Evolutionary conservation across 2,329 filamentous ascomycete genomes (phyloP).

Genomic region (Neocatenulostroma microsporum): DNA sequence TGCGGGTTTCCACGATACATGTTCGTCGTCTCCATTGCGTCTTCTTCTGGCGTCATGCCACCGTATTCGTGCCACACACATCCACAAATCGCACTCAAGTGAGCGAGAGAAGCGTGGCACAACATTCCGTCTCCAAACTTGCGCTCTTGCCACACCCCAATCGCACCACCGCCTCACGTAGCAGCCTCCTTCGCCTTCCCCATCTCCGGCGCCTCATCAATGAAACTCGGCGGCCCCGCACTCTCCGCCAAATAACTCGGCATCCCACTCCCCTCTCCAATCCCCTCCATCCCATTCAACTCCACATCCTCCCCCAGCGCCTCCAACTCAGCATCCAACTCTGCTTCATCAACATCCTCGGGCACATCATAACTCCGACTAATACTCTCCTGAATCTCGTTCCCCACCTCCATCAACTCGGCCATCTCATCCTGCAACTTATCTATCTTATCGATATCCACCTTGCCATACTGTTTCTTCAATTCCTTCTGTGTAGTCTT

Average conservation of each 20-base stretch:
- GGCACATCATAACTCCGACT: constrained; percentile 87
- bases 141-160: too few species aligned
- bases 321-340: constrained; percentile 93
- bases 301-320: constrained; percentile 91
- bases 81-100: too few species aligned
- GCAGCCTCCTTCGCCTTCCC: constrained; percentile 26
- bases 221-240: constrained; percentile 70
- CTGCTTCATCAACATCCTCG: constrained; percentile 93
- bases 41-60: too few species aligned
- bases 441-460: constrained; percentile 97
- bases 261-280: constrained; percentile 49
- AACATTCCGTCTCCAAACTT: too few species aligned
- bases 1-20: too few species aligned
- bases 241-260: constrained; percentile 79
- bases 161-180: constrained; percentile 20
- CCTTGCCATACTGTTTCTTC: constrained; percentile 89
- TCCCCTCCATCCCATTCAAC: constrained; percentile 52
- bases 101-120: too few species aligned
- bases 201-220: constrained; percentile 70
- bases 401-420: constrained; percentile 92
- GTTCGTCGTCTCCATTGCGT: too few species aligned
- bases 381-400: constrained; percentile 95
- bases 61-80: too few species aligned
- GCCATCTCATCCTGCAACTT: constrained; percentile 98
- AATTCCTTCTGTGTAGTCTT: constrained; percentile 93